Base-by-base conservation (phyloP, 2,329 filamentous ascomycete species). In the Neofusicoccum kwambonambiense region DNA sequence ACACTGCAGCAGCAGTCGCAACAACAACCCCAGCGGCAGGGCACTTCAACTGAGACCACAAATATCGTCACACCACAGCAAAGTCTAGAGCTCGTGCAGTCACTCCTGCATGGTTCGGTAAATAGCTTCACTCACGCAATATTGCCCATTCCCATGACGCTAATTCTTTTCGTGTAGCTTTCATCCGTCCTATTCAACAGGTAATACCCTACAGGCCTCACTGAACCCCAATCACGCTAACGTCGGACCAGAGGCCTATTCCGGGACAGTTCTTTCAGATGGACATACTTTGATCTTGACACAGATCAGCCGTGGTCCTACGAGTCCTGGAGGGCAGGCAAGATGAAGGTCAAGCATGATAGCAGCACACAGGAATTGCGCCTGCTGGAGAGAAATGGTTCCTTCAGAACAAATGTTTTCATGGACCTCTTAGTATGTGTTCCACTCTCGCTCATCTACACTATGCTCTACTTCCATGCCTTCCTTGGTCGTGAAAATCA, bases 31-130 rank as follows among this genome's bases (percentile, higher is more conserved):
- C 27, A 31, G 27, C 50, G 8, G 17, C 50, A 31, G 27, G 27
- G 6, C 6, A 74, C 75, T 41, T 39, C 27, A 35, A 19, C 27
- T 31, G 50, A 39, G 9, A 39, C n/a, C 4, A 39, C 50, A 6
- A 27, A 12, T 22, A 2, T 39, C 4, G 66, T 76, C 12, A 76
- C 72, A 52, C 78, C 80, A 64, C 74, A 77, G 61, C 81, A 83
- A 67, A 83, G 81, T 65, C 72, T 79, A 44, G 80, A 81, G 63
- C 70, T 83, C 45, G 76, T 82, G 13, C 80, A 82, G 70, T 82
- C 80, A 3, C 76, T 82, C 69, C 69, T 84, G 9, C 81, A 82
- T 68, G 76, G 79, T 47, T 78, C 79, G 17, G 78, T 82, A 67
- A 74, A 76, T 9, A 13, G 27, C 12, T n/a, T 17, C 4, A 31